Base-by-base conservation (phyloP, 768 basidiomycete genomes). In the Heimioporus sp. region DNA sequence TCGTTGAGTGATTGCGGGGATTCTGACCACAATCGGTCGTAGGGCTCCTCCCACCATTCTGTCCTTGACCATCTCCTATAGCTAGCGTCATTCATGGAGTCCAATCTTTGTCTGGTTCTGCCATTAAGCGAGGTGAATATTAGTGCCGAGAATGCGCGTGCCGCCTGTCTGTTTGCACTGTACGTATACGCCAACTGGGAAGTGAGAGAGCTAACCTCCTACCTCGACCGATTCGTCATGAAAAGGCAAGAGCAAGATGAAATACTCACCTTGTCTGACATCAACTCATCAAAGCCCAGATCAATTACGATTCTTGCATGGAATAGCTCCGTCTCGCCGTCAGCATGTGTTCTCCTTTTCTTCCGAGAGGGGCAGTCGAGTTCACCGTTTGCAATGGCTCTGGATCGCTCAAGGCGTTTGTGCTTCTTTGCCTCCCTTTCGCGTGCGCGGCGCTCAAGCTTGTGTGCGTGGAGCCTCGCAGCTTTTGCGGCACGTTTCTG, bases 181-280 rank as follows among this genome's bases (percentile, higher is more conserved):
- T 98, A 97, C 19, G 88, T 85, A 66, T 90, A 97, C n/a, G 85
- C 86, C 44, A 98, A 74, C 70, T 99, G 97, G 24, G 90, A 88
- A 50, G 82, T 83, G 62, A 99, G 79, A 5, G 95, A 98, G 59
- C 76, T 82, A 54, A 97, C 81, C 76, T 98, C 97, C 96, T 98
- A 67, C 46, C 53, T 48, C 44, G 51, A 28, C 48, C 43, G 38
- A 32, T 48, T 60, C 45, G 40, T 49, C 46, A 21, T 40, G 53
- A 31, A 36, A 51, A 28, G 45, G 47, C 55, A 51, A 51, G 52
- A 35, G n/a, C 24, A 46, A 53, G 54, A 42, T 43, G 57, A 59
- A 44, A 53, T 44, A 69, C 85, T 58, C 68, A 95, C 94, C 75
- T 94, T 92, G 55, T 96, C 92, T 51, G 76, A 83, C 96, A 98